phyloP scores from a whole-genome alignment of 1,284 basidiomycete genomes.

The Prillingera fragicola region DNA sequence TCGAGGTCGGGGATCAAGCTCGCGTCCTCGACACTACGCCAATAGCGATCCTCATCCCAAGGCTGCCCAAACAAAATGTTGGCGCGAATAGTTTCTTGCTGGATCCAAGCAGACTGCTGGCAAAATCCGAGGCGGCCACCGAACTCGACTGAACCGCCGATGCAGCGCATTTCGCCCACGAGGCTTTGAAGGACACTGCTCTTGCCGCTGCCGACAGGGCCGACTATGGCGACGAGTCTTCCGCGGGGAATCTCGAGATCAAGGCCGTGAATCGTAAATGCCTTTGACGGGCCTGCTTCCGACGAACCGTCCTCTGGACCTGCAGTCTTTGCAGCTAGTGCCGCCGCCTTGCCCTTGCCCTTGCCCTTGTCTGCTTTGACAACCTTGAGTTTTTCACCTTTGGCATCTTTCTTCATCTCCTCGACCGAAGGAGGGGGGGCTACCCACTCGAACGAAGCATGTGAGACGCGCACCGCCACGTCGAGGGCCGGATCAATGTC shows the following conservation, averaged over 20 bases:
- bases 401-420: background rate
- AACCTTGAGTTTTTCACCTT: background rate
- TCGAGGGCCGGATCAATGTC: constrained; percentile 51
- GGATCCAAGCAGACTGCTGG: constrained; percentile 67
- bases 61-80: constrained; percentile 34
- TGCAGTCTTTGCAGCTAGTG: background rate
- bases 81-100: constrained; percentile 60
- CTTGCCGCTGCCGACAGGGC: constrained; percentile 56
- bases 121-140: constrained; percentile 72
- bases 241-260: constrained; percentile 57
- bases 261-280: constrained; percentile 56
- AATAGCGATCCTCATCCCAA: constrained; percentile 14
- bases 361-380: background rate
- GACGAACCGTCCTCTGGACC: background rate
- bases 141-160: constrained; percentile 55
- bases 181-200: constrained; percentile 61
- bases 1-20: constrained; percentile 29
- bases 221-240: constrained; percentile 59
- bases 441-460: constrained; percentile 61
- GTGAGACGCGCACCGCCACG: constrained; percentile 53
- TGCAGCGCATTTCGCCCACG: constrained; percentile 64
- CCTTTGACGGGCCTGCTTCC: constrained; percentile 13
- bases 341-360: background rate
- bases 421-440: constrained; percentile 13
- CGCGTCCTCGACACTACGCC: constrained; percentile 26